Conservation (phyloP, 192 early-diverging fungal species). For the Entomortierella parvispora region DNA sequence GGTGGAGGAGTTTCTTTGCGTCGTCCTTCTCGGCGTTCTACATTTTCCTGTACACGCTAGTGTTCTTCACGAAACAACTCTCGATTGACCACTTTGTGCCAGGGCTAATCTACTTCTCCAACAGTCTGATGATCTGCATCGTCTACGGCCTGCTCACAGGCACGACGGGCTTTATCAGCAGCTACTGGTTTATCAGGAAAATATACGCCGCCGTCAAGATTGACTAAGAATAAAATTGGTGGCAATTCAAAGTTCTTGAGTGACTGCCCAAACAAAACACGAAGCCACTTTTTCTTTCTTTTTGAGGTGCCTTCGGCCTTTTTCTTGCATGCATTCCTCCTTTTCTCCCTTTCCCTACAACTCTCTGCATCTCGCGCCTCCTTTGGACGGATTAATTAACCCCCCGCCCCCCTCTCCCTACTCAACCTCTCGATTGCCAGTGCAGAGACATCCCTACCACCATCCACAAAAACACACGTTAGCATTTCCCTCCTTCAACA, state of each 20-base stretch:
- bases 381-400: too few species aligned
- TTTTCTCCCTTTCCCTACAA: neutral
- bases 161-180: constrained; percentile 80
- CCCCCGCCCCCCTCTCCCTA: too few species aligned
- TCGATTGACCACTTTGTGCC: constrained; percentile 72
- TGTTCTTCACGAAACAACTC: constrained; percentile 77
- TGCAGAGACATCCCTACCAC: too few species aligned
- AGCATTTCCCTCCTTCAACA: neutral
- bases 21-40: constrained; percentile 80
- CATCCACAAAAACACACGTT: neutral
- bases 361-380: neutral
- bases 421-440: too few species aligned
- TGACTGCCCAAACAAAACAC: neutral
- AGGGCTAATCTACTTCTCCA: constrained; percentile 80
- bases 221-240: constrained; percentile 15
- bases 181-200: constrained; percentile 75
- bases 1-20: constrained; percentile 92
- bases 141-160: constrained; percentile 77
- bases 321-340: neutral
- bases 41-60: constrained; percentile 82
- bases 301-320: neutral
- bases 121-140: constrained; percentile 71
- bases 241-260: too few species aligned
- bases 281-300: constrained; percentile 2
- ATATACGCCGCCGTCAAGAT: constrained; percentile 86